A percentile compares a stretch with the other conserved stretches of the same genome.
Evolutionary conservation across 176 grass and related monocot species (phyloP).

Genomic region (Ensete ventricosum): DNA sequence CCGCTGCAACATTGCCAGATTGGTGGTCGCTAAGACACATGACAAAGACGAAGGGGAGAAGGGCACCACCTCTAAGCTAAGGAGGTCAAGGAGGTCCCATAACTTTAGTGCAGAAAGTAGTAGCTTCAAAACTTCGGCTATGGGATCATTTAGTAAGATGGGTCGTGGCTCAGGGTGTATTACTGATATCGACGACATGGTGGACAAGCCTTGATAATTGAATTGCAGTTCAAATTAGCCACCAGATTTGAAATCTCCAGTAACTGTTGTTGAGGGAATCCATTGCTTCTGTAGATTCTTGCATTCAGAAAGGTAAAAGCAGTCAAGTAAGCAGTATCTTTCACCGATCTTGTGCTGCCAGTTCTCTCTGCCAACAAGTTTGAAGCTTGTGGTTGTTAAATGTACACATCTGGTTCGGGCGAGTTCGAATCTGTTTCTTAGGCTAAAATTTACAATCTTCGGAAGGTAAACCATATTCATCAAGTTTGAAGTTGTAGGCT

Average conservation of each 20-base stretch:
- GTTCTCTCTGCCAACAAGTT: too few species aligned
- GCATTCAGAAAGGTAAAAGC: too few species aligned
- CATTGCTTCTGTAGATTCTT: background rate
- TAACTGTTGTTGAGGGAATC: background rate
- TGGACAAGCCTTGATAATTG: conserved; percentile 25
- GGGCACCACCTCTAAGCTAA: conserved; percentile 38
- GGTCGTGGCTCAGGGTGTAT: conserved; percentile 32
- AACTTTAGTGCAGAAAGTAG: conserved; percentile 53
- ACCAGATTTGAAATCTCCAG: background rate
- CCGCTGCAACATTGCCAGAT: conserved; percentile 58
- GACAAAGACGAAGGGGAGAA: conserved; percentile 13
- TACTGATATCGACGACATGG: conserved; percentile 17
- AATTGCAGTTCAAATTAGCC: background rate
- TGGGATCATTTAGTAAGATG: conserved; percentile 89
- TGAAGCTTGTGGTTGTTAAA: too few species aligned
- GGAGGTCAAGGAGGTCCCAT: conserved; percentile 29
- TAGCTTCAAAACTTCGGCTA: conserved; percentile 46
- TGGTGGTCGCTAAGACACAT: conserved; percentile 50
- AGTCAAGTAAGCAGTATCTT: background rate
- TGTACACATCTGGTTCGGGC: too few species aligned
- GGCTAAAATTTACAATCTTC: too few species aligned
- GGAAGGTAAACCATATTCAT: too few species aligned
- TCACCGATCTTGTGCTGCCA: background rate
- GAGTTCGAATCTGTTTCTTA: too few species aligned
- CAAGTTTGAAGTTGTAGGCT: too few species aligned